Evolutionary conservation across 2,329 filamentous ascomycete genomes (phyloP), one percentile per base, ranked within the genome.

Genomic region (Sodiomyces alkalinus): DNA sequence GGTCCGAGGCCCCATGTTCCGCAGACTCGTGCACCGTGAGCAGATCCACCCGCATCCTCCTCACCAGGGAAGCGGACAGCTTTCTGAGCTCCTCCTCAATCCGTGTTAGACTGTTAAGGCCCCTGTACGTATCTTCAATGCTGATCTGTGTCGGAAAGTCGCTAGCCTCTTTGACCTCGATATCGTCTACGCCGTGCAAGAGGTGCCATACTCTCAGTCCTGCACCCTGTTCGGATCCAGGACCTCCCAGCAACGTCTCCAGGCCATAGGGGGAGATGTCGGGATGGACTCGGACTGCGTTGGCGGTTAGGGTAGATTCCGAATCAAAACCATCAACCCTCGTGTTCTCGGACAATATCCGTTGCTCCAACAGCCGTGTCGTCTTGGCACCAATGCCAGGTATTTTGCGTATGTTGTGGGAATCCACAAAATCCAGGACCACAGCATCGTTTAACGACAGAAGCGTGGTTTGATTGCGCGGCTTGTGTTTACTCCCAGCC

Each of bases 101-200:
- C 33, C 74, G 64, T 1, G 68, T 50, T 28, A 77, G 47, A 0
- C 63, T 73, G 39, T 78, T 68, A 2, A 93, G 58, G 1, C 74
- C 71, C 15, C 70, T 65, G 48, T 92, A 96, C 11, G 83, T 90
- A 52, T 96, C 86, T 47, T 96, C 87, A 37, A 96, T 90, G 49
- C 82, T 90, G 46, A 96, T 92, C 50, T 94, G 86, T 2, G 72
- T 74, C 0, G 87, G 87, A 2, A 92, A 53, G 24, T 74, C 68
- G 39, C 69, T 70, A 2, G 74, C 78, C 36, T 74, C 63, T 27
- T 74, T 72, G 12, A 96, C 83, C 33, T 81, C 74, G 1, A 67
- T 62, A 29, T 73, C 56, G 47, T 96, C 87, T 17, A 83, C 62
- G 5, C 86, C 87, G 47, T 94, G 77, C 3, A 96, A 55, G 6